Evolutionary conservation across 2,329 filamentous ascomycete species (phyloP), one percentile per base, ranked within the genome.

Genomic region (Fonsecaea erecta): DNA sequence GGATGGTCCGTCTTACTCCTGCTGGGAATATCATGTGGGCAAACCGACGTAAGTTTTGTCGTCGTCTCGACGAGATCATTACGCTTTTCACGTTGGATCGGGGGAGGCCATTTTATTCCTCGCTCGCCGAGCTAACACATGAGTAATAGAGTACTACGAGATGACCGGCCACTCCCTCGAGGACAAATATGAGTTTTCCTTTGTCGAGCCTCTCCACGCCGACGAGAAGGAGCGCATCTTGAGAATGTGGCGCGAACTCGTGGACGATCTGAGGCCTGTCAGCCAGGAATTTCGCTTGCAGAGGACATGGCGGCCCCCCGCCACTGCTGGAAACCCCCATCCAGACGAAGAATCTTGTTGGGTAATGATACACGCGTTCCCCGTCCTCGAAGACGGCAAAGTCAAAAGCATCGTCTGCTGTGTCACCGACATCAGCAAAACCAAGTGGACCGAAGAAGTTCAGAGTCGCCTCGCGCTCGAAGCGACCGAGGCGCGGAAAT

Each of bases 401-500:
- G 4, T 65, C 26, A 66, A 60, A 37, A 63, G 60, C 16, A 34
- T 80, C 76, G 7, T 71, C 82, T 55, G 76, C 72, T 60, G 78
- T 79, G 18, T 82, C 79, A 71, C 76, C 73, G 53, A 75, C 18
- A 77, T 77, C 11, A 71, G 73, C 9, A 66, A 70, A 8, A 54
- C 65, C 7, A 70, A 72, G 37, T 71, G 67, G 67, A 60, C 70
- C 12, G 66, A 71, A 58, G 54, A 62, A 26, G 51, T 70, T 6
- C 62, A 84, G 86, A 71, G 80, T 86, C 21, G 84, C 18, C 35
- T 62, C 12, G 63, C 64, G n/a, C 28, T 46, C 21, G 67, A 65
- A 52, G 70, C 66, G 5, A 70, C 64, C 40, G 62, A 67, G 52
- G 66, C 67, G 43, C 64, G 68, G 35, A 66, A 63, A 35, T 57